These are phyloP conservation scores for Oryza rufipogon DNA, from an alignment of 176 grass and related monocot genomes.

Conservation along the genomic window DNA sequence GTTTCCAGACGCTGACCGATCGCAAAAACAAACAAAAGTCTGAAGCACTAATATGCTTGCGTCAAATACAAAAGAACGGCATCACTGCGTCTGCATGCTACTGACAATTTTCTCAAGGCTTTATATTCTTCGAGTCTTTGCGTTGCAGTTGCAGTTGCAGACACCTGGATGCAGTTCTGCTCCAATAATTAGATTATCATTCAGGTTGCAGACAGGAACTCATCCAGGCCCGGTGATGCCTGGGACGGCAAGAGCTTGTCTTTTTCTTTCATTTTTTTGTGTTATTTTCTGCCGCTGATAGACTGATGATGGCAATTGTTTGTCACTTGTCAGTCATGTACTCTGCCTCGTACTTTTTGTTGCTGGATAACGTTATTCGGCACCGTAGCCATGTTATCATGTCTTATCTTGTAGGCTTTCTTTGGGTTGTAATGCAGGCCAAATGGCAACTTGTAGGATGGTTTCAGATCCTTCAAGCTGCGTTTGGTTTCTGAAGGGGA, in stretches of 20 bases:
- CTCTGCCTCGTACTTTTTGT: not conserved
- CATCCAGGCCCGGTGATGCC: slow-evolving; percentile 2
- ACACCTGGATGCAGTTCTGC: slow-evolving; percentile 4
- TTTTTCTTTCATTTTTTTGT: not conserved
- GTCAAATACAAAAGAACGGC: not conserved
- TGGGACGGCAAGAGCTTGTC: slow-evolving; percentile 31
- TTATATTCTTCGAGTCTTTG: not conserved
- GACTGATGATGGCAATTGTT: slow-evolving; percentile 20
- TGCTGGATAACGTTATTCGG: slow-evolving; percentile 22
- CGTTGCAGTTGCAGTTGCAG: no score
- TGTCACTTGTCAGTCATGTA: slow-evolving; percentile 16
- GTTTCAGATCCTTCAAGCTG: slow-evolving; percentile 9
- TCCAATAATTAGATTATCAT: slow-evolving; percentile 29
- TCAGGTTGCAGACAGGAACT: not conserved
- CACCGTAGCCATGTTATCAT: not conserved
- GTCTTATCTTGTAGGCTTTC: slow-evolving; percentile 20
- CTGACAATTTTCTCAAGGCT: not conserved
- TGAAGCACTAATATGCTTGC: not conserved
- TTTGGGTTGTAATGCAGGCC: slow-evolving; percentile 11
- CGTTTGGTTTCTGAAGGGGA: not conserved
- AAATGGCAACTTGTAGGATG: slow-evolving; percentile 27
- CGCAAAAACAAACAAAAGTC: not conserved
- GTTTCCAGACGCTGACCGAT: slow-evolving; percentile 13
- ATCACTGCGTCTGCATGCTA: not conserved
- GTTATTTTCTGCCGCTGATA: not conserved